A percentile compares a stretch with the other conserved stretches of the same genome.
Evolutionary conservation across 106 monocot species (phyloP).

Genomic region (Narthecium ossifragum): DNA sequence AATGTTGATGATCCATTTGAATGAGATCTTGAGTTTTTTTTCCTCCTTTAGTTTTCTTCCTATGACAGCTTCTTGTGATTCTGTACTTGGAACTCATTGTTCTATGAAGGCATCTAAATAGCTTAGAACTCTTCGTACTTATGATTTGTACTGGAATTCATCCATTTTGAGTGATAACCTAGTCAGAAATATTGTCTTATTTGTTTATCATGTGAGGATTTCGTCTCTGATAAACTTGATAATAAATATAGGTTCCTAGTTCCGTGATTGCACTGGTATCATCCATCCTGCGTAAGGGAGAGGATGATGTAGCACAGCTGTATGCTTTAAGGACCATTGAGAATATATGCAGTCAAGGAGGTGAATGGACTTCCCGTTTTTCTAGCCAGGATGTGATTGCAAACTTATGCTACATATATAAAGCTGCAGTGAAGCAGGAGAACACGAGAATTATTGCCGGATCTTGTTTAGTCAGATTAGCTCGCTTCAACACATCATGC

Average conservation of each 20-base stretch:
- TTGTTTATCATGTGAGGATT: neutral
- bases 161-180: too few relatives aligned
- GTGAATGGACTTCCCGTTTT: constrained; percentile 86
- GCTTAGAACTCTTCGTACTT: too few relatives aligned
- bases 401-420: constrained; percentile 89
- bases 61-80: too few relatives aligned
- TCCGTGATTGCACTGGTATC: constrained; percentile 78
- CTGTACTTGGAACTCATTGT: too few relatives aligned
- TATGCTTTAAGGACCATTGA: constrained; percentile 92
- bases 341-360: constrained; percentile 87
- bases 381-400: constrained; percentile 62
- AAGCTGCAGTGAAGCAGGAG: constrained; percentile 85
- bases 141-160: too few relatives aligned
- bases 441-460: constrained; percentile 80
- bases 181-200: neutral
- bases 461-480: constrained; percentile 81
- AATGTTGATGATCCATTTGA: too few relatives aligned
- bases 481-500: constrained; percentile 65
- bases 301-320: constrained; percentile 86
- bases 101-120: too few relatives aligned
- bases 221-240: neutral
- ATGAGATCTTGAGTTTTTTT: too few relatives aligned
- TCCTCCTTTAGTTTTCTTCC: too few relatives aligned
- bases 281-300: constrained; percentile 86
- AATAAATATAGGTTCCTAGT: constrained; percentile 55